These are phyloP conservation scores for Oxyria digyna DNA, from an alignment of 148 eudicot species.

Conservation along the genomic window DNA sequence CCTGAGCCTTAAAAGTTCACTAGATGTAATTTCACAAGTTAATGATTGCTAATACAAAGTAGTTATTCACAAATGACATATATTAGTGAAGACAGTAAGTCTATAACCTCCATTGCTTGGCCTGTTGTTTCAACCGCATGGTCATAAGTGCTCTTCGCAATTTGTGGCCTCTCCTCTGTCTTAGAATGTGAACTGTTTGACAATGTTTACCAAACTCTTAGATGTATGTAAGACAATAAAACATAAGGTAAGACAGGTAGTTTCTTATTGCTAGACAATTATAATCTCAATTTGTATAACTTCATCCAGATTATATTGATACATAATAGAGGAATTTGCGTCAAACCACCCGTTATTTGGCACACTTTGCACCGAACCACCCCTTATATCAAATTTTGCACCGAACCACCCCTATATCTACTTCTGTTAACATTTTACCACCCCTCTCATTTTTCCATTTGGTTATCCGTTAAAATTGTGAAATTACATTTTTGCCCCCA, in stretches of 20 bases:
- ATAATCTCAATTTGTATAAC: background rate
- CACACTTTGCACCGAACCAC: too few species aligned
- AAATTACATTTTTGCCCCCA: too few species aligned
- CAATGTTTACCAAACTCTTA: too few species aligned
- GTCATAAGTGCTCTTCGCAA: slow-evolving; percentile 73
- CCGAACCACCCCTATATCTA: too few species aligned
- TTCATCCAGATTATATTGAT: background rate
- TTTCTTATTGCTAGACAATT: background rate
- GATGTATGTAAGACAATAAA: too few species aligned
- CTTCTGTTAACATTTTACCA: too few species aligned
- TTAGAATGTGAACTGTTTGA: too few species aligned
- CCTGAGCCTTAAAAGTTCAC: slow-evolving; percentile 43
- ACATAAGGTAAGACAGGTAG: background rate
- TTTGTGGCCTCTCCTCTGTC: slow-evolving; percentile 11
- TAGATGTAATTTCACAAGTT: background rate
- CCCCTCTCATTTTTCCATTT: too few species aligned
- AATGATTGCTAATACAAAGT: background rate
- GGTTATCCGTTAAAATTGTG: too few species aligned
- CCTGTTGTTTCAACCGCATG: slow-evolving; percentile 66
- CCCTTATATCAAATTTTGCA: too few species aligned
- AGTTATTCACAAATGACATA: background rate
- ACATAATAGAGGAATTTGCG: too few species aligned
- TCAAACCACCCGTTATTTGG: too few species aligned
- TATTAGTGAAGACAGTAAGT: background rate
- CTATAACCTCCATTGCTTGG: slow-evolving; percentile 64